Conservation (phyloP, 331 rosid genomes). For the Rhamnella rubrinervis region DNA sequence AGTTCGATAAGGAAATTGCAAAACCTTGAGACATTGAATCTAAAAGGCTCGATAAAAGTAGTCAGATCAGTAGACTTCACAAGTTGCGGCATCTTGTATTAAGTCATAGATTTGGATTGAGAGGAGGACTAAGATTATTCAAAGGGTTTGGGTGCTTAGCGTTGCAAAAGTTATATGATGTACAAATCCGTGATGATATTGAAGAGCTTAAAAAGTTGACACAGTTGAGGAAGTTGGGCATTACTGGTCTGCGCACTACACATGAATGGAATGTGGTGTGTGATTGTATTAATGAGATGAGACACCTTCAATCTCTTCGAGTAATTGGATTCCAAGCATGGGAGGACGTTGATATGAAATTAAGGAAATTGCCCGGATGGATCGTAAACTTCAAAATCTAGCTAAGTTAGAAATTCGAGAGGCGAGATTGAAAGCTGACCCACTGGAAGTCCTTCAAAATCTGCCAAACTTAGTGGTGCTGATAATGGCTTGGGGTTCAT, state of each 20-base stretch:
- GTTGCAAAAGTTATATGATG: constrained; percentile 1
- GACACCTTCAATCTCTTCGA: constrained; percentile 18
- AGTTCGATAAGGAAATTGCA: constrained; percentile 22
- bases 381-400: constrained; percentile 15
- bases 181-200: constrained; percentile 6
- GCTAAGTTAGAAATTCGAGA: background rate
- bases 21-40: constrained; percentile 20
- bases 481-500: too few species aligned
- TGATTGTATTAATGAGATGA: constrained; percentile 12
- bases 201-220: constrained; percentile 16
- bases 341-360: background rate
- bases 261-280: background rate
- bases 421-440: background rate
- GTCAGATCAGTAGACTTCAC: constrained; percentile 15
- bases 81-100: constrained; percentile 20
- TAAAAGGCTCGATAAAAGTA: background rate
- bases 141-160: constrained; percentile 15
- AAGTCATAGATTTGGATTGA: background rate
- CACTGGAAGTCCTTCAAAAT: too few species aligned
- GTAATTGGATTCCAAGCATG: background rate
- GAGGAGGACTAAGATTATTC: background rate
- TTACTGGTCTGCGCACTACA: background rate
- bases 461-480: too few species aligned
- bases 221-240: constrained; percentile 11
- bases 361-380: constrained; percentile 8